These are phyloP conservation scores for Calcarisporium arbuscula DNA, from an alignment of 2,329 filamentous ascomycete species.

Conservation along the genomic window DNA sequence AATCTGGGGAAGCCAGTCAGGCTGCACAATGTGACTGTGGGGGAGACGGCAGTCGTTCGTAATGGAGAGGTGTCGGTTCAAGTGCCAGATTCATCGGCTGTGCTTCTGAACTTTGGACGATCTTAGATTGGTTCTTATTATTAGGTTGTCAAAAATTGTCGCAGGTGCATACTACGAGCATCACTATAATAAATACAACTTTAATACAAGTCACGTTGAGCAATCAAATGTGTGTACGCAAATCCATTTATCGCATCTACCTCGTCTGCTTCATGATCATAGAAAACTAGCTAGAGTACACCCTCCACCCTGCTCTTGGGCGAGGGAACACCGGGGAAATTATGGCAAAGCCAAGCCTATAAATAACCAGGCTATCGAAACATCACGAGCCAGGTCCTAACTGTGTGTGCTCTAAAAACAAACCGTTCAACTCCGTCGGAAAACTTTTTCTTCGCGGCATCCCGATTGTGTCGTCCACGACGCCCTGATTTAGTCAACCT, in stretches of 20 bases:
- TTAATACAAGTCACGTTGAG: background rate
- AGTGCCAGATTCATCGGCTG: constrained; percentile 38
- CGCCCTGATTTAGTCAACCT: constrained; percentile 75
- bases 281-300: constrained; percentile 35
- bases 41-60: constrained; percentile 32
- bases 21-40: constrained; percentile 48
- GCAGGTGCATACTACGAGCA: too few species aligned
- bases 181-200: too few species aligned
- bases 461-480: constrained; percentile 21
- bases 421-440: constrained; percentile 35
- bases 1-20: constrained; percentile 45
- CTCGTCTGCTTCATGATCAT: constrained; percentile 35
- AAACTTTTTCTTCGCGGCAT: constrained; percentile 34
- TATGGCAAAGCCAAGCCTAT: constrained; percentile 25
- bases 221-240: constrained; percentile 16
- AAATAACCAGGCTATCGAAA: constrained; percentile 18
- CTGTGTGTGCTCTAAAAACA: constrained; percentile 25
- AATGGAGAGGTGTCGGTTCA: constrained; percentile 30
- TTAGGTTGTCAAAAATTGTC: too few species aligned
- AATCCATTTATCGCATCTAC: constrained; percentile 30
- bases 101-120: constrained; percentile 28
- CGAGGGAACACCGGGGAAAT: constrained; percentile 21
- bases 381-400: constrained; percentile 24
- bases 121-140: too few species aligned
- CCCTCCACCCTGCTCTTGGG: constrained; percentile 18